phyloP scores from a whole-genome alignment of 192 early-diverging fungal species.

The Spizellomyces punctatus region DNA sequence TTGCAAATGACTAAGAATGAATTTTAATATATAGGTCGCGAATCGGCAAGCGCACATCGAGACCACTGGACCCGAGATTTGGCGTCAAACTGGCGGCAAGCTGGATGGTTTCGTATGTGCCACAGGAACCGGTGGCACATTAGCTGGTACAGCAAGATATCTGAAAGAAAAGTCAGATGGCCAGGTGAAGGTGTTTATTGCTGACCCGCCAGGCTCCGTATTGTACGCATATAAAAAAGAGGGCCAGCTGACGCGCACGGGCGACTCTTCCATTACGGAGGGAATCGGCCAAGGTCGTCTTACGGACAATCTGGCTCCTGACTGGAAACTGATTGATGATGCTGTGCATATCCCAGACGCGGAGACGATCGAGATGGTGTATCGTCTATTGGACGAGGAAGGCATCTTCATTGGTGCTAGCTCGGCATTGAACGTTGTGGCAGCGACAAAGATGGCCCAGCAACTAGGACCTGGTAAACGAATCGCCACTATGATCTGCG shows the following conservation, averaged over 20 bases:
- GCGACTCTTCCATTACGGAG: conserved; percentile 84
- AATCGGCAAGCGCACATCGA: conserved; percentile 92
- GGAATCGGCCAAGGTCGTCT: conserved; percentile 95
- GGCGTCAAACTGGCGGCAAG: conserved; percentile 72
- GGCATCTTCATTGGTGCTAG: conserved; percentile 92
- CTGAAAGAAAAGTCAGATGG: conserved; percentile 75
- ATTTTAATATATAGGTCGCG: conserved; percentile 48
- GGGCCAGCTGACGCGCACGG: conserved; percentile 67
- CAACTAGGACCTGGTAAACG: conserved; percentile 71
- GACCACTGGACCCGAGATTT: conserved; percentile 96
- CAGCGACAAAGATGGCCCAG: conserved; percentile 89
- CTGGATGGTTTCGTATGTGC: conserved; percentile 91
- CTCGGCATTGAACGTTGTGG: conserved; percentile 91
- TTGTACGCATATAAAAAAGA: conserved; percentile 80
- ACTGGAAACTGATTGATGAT: conserved; percentile 79
- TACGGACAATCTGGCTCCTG: conserved; percentile 84
- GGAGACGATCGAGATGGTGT: conserved; percentile 83
- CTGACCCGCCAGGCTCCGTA: conserved; percentile 94
- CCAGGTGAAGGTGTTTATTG: conserved; percentile 77
- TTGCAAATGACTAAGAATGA: background rate
- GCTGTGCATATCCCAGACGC: conserved; percentile 82
- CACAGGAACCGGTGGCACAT: conserved; percentile 90
- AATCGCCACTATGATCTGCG: conserved; percentile 86
- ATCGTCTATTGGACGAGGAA: conserved; percentile 88
- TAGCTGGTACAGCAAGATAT: conserved; percentile 81